phyloP scores from a whole-genome alignment of 169 alveolate genomes.

The Cryptosporidium ubiquitum region DNA sequence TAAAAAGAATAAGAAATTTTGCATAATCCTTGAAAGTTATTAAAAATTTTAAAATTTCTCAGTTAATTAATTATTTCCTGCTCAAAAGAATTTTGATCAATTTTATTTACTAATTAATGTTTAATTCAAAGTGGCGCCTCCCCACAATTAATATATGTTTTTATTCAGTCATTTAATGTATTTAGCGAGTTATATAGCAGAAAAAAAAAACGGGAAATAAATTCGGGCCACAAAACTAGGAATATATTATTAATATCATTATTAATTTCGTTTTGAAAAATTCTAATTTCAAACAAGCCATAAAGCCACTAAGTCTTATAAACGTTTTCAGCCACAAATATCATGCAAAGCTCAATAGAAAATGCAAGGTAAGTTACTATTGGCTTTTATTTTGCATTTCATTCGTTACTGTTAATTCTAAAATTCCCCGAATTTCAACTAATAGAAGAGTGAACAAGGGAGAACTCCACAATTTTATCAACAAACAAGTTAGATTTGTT shows the following conservation, averaged over 20 bases:
- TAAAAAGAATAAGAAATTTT: background rate
- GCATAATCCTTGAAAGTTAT: background rate
- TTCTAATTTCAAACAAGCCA: background rate
- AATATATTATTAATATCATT: background rate
- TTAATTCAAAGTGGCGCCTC: background rate
- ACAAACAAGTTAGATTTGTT: slow-evolving; percentile 68
- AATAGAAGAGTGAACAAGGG: slow-evolving; percentile 47
- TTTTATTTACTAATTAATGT: background rate
- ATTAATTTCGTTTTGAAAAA: background rate
- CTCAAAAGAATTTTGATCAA: too few species aligned
- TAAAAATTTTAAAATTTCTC: background rate
- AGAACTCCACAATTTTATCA: slow-evolving; percentile 56
- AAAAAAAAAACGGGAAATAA: background rate
- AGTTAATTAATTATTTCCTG: background rate
- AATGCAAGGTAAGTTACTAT: slow-evolving; percentile 57
- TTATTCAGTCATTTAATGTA: background rate
- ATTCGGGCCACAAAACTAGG: background rate
- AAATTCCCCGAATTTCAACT: background rate
- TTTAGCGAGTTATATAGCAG: background rate
- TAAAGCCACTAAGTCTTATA: background rate
- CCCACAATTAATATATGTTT: background rate
- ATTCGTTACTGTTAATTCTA: background rate
- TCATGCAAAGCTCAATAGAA: slow-evolving; percentile 67
- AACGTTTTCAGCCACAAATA: background rate
- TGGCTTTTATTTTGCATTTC: background rate